These are phyloP conservation scores for Globisporangium cylindrosporum DNA, from an alignment of 352 stramenopile species.

Conservation along the genomic window DNA sequence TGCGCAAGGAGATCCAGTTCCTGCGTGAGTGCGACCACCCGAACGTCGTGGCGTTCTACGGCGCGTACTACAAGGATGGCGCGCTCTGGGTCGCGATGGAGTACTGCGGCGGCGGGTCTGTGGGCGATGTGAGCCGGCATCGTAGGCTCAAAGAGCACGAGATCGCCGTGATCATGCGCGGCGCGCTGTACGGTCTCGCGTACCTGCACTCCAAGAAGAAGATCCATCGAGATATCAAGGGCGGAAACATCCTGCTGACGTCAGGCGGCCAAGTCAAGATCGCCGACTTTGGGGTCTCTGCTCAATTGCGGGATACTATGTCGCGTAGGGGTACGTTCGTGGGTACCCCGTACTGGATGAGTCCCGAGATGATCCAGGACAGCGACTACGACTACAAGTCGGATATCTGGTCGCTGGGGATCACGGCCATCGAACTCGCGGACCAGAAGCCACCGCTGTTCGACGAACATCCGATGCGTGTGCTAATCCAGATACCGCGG, in stretches of 20 bases:
- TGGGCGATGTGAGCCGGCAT: slow-evolving; percentile 64
- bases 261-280: slow-evolving; percentile 74
- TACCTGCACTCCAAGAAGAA: slow-evolving; percentile 84
- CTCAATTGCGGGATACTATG: slow-evolving; percentile 55
- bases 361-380: slow-evolving; percentile 92
- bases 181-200: slow-evolving; percentile 58
- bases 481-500: slow-evolving; percentile 73
- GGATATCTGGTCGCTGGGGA: slow-evolving; percentile 89
- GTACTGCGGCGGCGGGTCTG: slow-evolving; percentile 81
- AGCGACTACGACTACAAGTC: slow-evolving; percentile 91
- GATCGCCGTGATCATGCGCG: slow-evolving; percentile 77
- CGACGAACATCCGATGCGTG: slow-evolving; percentile 88
- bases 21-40: slow-evolving; percentile 69
- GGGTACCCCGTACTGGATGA: slow-evolving; percentile 95
- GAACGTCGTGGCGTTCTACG: slow-evolving; percentile 76
- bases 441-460: slow-evolving; percentile 90
- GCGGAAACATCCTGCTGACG: slow-evolving; percentile 77
- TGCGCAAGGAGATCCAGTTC: slow-evolving; percentile 70
- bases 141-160: slow-evolving; percentile 56
- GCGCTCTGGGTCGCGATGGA: slow-evolving; percentile 90
- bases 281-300: slow-evolving; percentile 84
- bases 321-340: slow-evolving; percentile 76
- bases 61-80: slow-evolving; percentile 79
- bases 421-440: slow-evolving; percentile 90
- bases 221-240: slow-evolving; percentile 85